Conservation (phyloP, 2,329 filamentous ascomycete species). For the Phaeosphaeriaceae sp. region DNA sequence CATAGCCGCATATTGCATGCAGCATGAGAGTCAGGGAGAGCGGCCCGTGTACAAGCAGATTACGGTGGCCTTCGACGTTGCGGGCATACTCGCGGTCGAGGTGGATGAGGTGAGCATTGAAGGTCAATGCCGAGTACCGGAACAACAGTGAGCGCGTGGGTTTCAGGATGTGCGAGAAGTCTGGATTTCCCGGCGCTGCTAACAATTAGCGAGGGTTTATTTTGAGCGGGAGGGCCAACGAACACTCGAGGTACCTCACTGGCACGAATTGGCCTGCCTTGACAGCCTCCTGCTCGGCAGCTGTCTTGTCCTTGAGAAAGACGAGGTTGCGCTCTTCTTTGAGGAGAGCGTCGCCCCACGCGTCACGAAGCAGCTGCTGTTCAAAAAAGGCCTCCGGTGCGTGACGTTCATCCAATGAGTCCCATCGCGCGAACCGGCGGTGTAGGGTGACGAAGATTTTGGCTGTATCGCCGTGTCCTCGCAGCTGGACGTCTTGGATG, state of each 20-base stretch:
- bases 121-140: conserved; percentile 83
- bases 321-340: conserved; percentile 68
- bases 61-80: conserved; percentile 74
- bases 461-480: conserved; percentile 54
- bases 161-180: conserved; percentile 65
- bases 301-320: conserved; percentile 64
- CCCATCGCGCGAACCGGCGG: conserved; percentile 55
- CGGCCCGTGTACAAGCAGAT: conserved; percentile 86
- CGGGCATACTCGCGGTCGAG: conserved; percentile 75
- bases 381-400: conserved; percentile 2
- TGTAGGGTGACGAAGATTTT: conserved; percentile 69
- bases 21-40: conserved; percentile 80
- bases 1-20: conserved; percentile 60
- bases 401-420: not conserved
- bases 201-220: conserved; percentile 16
- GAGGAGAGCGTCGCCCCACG: conserved; percentile 50
- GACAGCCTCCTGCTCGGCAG: conserved; percentile 45
- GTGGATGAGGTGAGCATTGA: conserved; percentile 93
- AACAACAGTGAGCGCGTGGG: conserved; percentile 79
- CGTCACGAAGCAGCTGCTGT: conserved; percentile 12
- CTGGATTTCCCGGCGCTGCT: conserved; percentile 58
- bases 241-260: conserved; percentile 49
- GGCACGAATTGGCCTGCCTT: conserved; percentile 32
- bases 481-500: conserved; percentile 57
- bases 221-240: conserved; percentile 6